Conservation (phyloP, 148 eudicot genomes). For the Persicaria tinctoria region DNA sequence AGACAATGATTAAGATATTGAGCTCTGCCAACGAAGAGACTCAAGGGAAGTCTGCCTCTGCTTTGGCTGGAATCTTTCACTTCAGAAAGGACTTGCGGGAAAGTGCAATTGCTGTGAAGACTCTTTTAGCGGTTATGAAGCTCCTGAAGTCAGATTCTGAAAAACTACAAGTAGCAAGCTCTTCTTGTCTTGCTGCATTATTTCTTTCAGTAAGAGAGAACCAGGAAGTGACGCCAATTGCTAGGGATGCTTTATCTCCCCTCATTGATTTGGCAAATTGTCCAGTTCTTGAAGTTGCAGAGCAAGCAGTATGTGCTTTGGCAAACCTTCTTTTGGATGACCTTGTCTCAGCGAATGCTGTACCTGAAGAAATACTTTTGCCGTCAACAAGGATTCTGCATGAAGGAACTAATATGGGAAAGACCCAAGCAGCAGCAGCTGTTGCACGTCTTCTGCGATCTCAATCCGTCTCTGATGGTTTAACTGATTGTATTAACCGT, state of each 20-base stretch:
- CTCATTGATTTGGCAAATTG: constrained; percentile 64
- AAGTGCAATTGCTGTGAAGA: constrained; percentile 64
- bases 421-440: constrained; percentile 91
- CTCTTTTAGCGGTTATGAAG: constrained; percentile 53
- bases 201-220: constrained; percentile 82
- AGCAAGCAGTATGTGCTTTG: constrained; percentile 87
- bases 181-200: constrained; percentile 77
- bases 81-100: constrained; percentile 86
- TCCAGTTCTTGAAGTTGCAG: constrained; percentile 70
- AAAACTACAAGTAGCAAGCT: constrained; percentile 51
- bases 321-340: constrained; percentile 76
- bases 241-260: constrained; percentile 63
- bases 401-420: constrained; percentile 68
- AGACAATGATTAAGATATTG: constrained; percentile 74
- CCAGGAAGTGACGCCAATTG: constrained; percentile 68
- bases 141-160: constrained; percentile 69
- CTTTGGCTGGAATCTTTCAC: constrained; percentile 86
- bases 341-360: constrained; percentile 57
- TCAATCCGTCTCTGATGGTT: constrained; percentile 48
- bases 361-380: constrained; percentile 69
- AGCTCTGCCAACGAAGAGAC: constrained; percentile 82
- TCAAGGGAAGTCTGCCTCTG: constrained; percentile 79
- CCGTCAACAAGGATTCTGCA: constrained; percentile 84
- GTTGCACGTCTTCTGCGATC: constrained; percentile 69
- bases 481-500: constrained; percentile 68